phyloP scores from a whole-genome alignment of 108 stramenopile species.

The Nannochloropsis salina region DNA sequence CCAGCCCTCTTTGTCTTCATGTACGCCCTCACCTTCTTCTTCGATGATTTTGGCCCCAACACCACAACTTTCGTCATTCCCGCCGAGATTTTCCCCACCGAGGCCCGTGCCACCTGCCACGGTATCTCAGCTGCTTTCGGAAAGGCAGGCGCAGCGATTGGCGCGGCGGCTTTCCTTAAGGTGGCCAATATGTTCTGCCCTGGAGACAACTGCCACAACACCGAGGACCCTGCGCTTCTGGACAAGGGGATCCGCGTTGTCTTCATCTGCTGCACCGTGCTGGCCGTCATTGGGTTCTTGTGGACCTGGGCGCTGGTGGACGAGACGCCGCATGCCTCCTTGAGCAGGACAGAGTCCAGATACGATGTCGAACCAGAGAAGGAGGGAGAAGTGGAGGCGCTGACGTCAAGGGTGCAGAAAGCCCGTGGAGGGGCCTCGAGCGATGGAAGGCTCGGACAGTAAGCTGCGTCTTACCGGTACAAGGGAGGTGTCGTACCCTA shows the following conservation, averaged over 20 bases:
- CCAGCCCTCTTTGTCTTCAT: background rate
- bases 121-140: slow-evolving; percentile 61
- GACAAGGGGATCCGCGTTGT: background rate
- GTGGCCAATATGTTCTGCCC: too few relatives aligned
- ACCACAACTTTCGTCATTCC: slow-evolving; percentile 61
- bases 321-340: background rate
- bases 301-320: background rate
- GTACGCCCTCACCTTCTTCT: slow-evolving; percentile 55
- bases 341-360: background rate
- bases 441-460: too few relatives aligned
- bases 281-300: background rate
- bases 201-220: too few relatives aligned
- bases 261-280: background rate
- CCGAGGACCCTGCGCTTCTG: background rate
- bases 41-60: slow-evolving; percentile 59
- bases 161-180: too few relatives aligned
- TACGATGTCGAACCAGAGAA: background rate
- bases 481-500: too few relatives aligned
- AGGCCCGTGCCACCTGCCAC: slow-evolving; percentile 52
- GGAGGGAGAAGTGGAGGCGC: background rate
- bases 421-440: too few relatives aligned
- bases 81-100: slow-evolving; percentile 56
- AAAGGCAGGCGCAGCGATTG: slow-evolving; percentile 41
- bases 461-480: too few relatives aligned
- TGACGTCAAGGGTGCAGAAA: background rate